Percentiles rank a stretch among this genome's conserved stretches.
Conservation (phyloP, 768 basidiomycete genomes). For the Lactarius psammicola region DNA sequence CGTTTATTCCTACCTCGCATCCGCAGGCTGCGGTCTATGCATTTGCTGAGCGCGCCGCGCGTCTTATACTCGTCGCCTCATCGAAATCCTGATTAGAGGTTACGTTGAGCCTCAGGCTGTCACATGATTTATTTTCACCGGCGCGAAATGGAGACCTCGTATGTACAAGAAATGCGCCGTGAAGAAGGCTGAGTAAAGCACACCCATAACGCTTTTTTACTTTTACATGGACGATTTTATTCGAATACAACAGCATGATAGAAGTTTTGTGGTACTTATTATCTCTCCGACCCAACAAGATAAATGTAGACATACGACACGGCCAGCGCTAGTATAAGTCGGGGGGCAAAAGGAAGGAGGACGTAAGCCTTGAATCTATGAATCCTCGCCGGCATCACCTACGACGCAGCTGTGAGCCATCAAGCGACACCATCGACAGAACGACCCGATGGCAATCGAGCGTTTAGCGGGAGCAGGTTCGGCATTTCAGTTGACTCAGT, state of each 20-base stretch:
- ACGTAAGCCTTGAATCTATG: not conserved
- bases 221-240: no score
- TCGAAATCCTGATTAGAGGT: no score
- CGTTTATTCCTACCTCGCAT: slow-evolving; percentile 4
- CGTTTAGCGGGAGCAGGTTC: not conserved
- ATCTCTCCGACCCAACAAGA: not conserved
- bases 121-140: not conserved
- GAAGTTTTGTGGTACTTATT: no score
- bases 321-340: not conserved
- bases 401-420: not conserved
- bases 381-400: not conserved
- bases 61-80: slow-evolving; percentile 5
- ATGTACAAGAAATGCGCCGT: no score
- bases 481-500: not conserved
- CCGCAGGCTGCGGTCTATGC: slow-evolving; percentile 1
- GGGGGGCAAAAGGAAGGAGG: not conserved
- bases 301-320: not conserved
- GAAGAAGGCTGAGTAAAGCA: no score
- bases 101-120: not conserved
- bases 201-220: no score
- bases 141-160: no score
- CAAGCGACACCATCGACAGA: not conserved
- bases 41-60: not conserved
- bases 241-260: not conserved
- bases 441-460: not conserved